Base-by-base conservation (phyloP, 2,329 filamentous ascomycete genomes). In the Sporothrix mexicana region DNA sequence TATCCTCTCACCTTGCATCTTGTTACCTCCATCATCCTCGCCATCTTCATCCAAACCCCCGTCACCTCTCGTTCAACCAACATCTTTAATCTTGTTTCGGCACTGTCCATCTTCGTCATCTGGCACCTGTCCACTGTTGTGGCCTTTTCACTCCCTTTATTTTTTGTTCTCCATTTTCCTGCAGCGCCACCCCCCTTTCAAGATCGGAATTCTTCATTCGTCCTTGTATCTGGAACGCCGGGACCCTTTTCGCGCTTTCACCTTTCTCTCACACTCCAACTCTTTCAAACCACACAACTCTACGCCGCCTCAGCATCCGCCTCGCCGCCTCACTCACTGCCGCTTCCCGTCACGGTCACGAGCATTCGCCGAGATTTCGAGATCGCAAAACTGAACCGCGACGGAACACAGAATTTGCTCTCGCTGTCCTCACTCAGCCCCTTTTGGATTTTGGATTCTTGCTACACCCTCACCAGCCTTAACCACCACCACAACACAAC, bases 101-200 rank as follows among this genome's bases (percentile, higher is more conserved):
- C 43, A 9, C 30, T 64, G 55, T 61, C 47, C 41, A 47, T 72
- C 57, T 47, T 53, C 55, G 41, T 59, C 70, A 57, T 49, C 36
- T 36, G 64, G 64, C 64, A 15, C 12, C 45, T 68, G 23, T 30
- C 61, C 62, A 45, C 47, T 43, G 43, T 36, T 61, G 45, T 53
- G 41, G 61, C 59, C 67, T 43, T 43, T 62, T 64, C 47, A 67
- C 61, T 62, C 64, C 55, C 66, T 45, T 30, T 57, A 43, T 43
- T 47, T 41, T 61, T 41, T 62, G 20, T 23, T 47, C 69, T 51
- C 57, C 57, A 30, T 25, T 67, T 55, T 55, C 71, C 67, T 70
- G 68, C 68, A 68, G 72, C 72, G 72, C 72, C 61, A 73, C 68
- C 72, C 69, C 64, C 73, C 66, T 72, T 72, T 70, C 55, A 53